Conservation (phyloP, 371 early-diverging fungal genomes). For the Blyttiomyces sp. region DNA sequence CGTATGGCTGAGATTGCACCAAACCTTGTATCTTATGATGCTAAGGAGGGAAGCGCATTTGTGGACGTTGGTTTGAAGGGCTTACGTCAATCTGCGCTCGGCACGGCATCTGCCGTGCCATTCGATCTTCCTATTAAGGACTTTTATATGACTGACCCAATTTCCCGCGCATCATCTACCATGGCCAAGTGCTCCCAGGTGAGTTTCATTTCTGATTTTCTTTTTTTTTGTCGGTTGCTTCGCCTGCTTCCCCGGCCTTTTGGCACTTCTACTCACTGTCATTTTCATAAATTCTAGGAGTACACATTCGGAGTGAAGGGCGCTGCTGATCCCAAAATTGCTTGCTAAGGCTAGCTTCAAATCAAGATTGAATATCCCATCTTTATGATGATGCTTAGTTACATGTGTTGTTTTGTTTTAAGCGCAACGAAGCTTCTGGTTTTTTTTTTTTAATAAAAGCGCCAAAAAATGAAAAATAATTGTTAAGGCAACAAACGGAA, state of each 20-base stretch:
- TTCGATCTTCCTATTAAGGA: slow-evolving; percentile 62
- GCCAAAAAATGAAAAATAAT: no score
- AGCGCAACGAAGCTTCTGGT: no score
- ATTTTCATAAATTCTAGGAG: not conserved
- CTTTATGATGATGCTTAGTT: no score
- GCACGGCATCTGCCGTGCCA: slow-evolving; percentile 2
- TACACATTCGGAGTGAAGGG: not conserved
- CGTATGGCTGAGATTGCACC: slow-evolving; percentile 89
- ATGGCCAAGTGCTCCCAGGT: slow-evolving; percentile 94
- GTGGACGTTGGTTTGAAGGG: slow-evolving; percentile 61
- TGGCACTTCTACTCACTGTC: no score
- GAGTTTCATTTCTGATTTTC: not conserved
- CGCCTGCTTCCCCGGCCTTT: no score
- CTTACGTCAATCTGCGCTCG: slow-evolving; percentile 28
- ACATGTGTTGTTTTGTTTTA: no score
- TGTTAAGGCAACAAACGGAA: slow-evolving; percentile 35
- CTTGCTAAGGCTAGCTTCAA: no score
- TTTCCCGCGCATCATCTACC: slow-evolving; percentile 88
- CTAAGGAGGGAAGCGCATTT: slow-evolving; percentile 60
- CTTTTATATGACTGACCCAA: slow-evolving; percentile 93
- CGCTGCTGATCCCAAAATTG: not conserved
- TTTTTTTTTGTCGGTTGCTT: not conserved
- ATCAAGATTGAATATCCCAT: no score
- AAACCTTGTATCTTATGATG: slow-evolving; percentile 71
- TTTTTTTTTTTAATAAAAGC: no score